Percentiles rank a stretch among this genome's conserved stretches.
phyloP scores from a whole-genome alignment of 2,329 filamentous ascomycete genomes.

The Aspergillus viridinutans region DNA sequence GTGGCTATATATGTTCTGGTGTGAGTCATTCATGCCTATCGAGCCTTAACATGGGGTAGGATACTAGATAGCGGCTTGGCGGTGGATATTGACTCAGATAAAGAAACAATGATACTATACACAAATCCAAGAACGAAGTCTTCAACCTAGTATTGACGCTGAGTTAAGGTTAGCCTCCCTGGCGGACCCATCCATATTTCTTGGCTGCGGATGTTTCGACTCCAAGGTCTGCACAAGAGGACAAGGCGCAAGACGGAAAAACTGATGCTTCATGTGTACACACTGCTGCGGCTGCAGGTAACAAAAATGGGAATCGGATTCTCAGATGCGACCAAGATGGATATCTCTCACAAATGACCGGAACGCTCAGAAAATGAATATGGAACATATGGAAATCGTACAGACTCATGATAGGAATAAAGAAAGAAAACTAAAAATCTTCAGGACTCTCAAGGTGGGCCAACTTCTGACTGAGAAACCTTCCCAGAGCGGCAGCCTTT shows the following conservation, averaged over 20 bases:
- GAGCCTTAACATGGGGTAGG: too few relatives aligned
- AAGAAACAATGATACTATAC: neutral
- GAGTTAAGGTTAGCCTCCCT: neutral
- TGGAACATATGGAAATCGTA: neutral
- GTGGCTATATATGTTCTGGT: neutral
- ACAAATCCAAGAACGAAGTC: neutral
- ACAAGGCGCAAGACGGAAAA: neutral
- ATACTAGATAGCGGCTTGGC: neutral
- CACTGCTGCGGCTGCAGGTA: neutral
- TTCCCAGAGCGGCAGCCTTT: slow-evolving; percentile 39
- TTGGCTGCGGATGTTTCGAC: neutral
- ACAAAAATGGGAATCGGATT: neutral
- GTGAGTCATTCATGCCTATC: neutral
- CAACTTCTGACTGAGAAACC: slow-evolving; percentile 38
- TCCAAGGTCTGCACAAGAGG: neutral
- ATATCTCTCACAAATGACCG: neutral
- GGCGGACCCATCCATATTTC: neutral
- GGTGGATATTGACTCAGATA: neutral
- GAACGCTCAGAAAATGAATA: neutral
- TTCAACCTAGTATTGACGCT: neutral
- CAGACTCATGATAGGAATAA: neutral
- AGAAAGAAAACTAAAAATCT: slow-evolving; percentile 29
- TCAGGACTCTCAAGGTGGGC: slow-evolving; percentile 40
- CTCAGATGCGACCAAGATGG: neutral
- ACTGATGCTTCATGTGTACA: neutral